A percentile compares a stretch with the other conserved stretches of the same genome.
Evolutionary conservation across 768 basidiomycete genomes (phyloP).

Genomic region (Xerocomus potaroensis): DNA sequence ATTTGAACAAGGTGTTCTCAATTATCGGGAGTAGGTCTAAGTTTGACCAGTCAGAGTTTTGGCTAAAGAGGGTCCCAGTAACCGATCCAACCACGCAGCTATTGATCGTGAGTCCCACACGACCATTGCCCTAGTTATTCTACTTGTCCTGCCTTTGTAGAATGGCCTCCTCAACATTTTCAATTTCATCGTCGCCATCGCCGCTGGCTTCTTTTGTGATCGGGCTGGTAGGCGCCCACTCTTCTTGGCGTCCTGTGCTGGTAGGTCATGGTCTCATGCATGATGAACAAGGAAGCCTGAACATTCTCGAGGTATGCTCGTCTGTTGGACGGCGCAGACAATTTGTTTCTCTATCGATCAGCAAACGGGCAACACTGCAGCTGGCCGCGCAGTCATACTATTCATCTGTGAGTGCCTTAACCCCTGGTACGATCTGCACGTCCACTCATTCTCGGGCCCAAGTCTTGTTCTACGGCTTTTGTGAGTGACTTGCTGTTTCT

Average conservation of each 20-base stretch:
- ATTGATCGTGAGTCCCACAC: constrained; percentile 31
- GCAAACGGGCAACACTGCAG: constrained; percentile 20
- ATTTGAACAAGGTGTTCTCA: constrained; percentile 52
- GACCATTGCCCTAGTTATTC: not conserved
- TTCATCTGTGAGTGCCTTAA: constrained; percentile 37
- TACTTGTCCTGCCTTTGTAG: constrained; percentile 20
- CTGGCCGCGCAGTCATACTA: constrained; percentile 42
- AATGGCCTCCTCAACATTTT: constrained; percentile 54
- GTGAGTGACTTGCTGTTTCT: constrained; percentile 17
- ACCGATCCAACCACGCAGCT: constrained; percentile 42
- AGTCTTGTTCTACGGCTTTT: constrained; percentile 39
- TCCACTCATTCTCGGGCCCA: constrained; percentile 5
- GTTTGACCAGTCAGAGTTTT: not conserved
- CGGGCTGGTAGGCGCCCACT: constrained; percentile 46
- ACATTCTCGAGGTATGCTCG: constrained; percentile 36
- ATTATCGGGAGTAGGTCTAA: constrained; percentile 41
- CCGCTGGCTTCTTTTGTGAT: constrained; percentile 47
- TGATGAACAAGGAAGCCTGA: constrained; percentile 28
- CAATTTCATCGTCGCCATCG: constrained; percentile 51
- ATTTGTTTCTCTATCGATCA: constrained; percentile 33
- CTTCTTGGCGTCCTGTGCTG: constrained; percentile 45
- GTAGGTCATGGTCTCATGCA: constrained; percentile 22
- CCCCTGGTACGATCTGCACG: not conserved
- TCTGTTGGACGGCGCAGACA: constrained; percentile 39
- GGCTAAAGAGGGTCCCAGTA: constrained; percentile 24